Evolutionary conservation across 176 grass and related monocot species (phyloP).

Genomic region (Rhynchospora pubera): DNA sequence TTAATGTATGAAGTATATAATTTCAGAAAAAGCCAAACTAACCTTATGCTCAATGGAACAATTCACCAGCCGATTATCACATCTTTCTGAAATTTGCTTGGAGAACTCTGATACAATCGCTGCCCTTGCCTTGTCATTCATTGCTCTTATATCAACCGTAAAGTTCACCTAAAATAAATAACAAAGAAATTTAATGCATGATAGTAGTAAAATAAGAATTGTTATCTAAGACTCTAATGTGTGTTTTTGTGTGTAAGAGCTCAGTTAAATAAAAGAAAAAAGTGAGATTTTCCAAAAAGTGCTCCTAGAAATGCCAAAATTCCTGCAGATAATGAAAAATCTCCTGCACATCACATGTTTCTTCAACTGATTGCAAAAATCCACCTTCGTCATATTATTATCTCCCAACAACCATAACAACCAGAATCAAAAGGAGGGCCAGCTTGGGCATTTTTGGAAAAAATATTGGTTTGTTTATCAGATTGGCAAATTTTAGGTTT

Average conservation of each 20-base stretch:
- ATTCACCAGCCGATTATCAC: slow-evolving; percentile 57
- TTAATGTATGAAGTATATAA: background rate
- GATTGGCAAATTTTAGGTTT: background rate
- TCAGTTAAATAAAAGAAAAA: background rate
- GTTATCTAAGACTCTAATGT: background rate
- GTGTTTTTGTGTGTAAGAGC: background rate
- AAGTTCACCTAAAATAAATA: slow-evolving; percentile 70
- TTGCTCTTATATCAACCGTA: slow-evolving; percentile 77
- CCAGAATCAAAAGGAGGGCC: background rate
- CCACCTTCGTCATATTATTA: background rate
- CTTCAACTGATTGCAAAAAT: background rate
- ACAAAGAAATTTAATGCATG: background rate
- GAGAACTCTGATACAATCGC: slow-evolving; percentile 73
- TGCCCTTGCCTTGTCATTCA: slow-evolving; percentile 66
- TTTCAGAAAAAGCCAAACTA: background rate
- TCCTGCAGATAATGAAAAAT: background rate
- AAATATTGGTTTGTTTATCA: background rate
- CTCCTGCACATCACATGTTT: background rate
- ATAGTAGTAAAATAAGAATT: background rate
- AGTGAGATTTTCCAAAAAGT: background rate
- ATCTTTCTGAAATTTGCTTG: slow-evolving; percentile 45
- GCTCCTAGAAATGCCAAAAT: background rate
- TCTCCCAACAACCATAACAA: background rate
- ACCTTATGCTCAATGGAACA: slow-evolving; percentile 80
- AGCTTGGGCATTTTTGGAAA: background rate